Evolutionary conservation across 192 early-diverging fungal species (phyloP).

Genomic region (Linnemannia schmuckeri): DNA sequence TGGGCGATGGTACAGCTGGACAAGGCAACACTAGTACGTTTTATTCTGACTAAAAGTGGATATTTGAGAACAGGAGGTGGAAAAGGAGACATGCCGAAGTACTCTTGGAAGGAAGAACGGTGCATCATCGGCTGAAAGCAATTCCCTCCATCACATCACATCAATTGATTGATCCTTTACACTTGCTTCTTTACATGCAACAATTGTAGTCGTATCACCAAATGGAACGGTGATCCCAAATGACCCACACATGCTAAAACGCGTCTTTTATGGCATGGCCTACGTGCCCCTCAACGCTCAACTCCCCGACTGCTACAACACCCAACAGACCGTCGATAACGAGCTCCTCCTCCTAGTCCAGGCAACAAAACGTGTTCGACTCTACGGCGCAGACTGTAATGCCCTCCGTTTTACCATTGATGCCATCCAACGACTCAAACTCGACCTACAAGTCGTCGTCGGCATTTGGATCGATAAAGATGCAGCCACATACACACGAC

Average conservation of each 20-base stretch:
- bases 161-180: neutral
- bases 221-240: constrained; percentile 16
- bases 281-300: constrained; percentile 42
- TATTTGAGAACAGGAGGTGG: neutral
- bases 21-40: neutral
- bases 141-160: neutral
- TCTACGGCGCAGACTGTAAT: constrained; percentile 54
- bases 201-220: constrained; percentile 1
- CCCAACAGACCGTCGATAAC: constrained; percentile 31
- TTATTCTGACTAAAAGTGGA: neutral
- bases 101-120: no score
- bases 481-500: constrained; percentile 31
- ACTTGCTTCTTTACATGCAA: neutral
- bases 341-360: constrained; percentile 47
- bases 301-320: constrained; percentile 50
- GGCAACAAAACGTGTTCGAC: constrained; percentile 46
- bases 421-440: constrained; percentile 31
- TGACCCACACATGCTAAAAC: constrained; percentile 12
- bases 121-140: neutral
- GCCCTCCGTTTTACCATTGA: constrained; percentile 33
- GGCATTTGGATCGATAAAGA: constrained; percentile 50
- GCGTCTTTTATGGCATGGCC: constrained; percentile 54
- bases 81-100: no score
- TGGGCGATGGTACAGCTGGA: neutral
- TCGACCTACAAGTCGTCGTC: constrained; percentile 49